Conservation (phyloP, 106 monocot genomes). For the Triglochin maritima region DNA sequence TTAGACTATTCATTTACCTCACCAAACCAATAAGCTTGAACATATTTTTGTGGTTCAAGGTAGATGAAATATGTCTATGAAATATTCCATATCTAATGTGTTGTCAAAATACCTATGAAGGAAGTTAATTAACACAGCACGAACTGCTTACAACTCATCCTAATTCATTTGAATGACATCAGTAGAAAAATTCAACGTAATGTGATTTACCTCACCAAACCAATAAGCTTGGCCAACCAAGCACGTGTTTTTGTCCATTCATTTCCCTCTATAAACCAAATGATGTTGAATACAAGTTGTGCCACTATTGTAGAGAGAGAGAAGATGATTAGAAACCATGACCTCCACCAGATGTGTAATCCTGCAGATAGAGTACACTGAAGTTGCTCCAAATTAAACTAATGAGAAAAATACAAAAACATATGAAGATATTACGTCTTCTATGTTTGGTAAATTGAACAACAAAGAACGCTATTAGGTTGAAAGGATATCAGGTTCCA, state of each 20-base stretch:
- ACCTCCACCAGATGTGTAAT: constrained; percentile 24
- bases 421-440: constrained; percentile 27
- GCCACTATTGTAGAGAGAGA: constrained; percentile 50
- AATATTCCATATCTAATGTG: too few relatives aligned
- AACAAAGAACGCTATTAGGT: constrained; percentile 55
- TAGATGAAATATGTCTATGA: too few relatives aligned
- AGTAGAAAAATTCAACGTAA: too few relatives aligned
- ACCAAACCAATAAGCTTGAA: not conserved
- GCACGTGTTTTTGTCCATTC: constrained; percentile 35
- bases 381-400: not conserved
- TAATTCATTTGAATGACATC: not conserved
- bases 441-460: constrained; percentile 43
- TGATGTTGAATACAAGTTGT: constrained; percentile 47
- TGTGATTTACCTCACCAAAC: constrained; percentile 79
- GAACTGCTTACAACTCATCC: not conserved
- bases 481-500: constrained; percentile 84
- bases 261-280: constrained; percentile 69
- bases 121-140: not conserved
- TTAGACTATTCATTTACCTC: too few relatives aligned
- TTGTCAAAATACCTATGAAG: too few relatives aligned
- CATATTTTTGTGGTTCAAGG: too few relatives aligned
- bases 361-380: too few relatives aligned
- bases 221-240: constrained; percentile 68
- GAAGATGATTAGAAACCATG: constrained; percentile 53
- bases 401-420: not conserved